Evolutionary conservation across 2,329 filamentous ascomycete genomes (phyloP), one percentile per base, ranked within the genome.

Genomic region (Chaetomium globosum): DNA sequence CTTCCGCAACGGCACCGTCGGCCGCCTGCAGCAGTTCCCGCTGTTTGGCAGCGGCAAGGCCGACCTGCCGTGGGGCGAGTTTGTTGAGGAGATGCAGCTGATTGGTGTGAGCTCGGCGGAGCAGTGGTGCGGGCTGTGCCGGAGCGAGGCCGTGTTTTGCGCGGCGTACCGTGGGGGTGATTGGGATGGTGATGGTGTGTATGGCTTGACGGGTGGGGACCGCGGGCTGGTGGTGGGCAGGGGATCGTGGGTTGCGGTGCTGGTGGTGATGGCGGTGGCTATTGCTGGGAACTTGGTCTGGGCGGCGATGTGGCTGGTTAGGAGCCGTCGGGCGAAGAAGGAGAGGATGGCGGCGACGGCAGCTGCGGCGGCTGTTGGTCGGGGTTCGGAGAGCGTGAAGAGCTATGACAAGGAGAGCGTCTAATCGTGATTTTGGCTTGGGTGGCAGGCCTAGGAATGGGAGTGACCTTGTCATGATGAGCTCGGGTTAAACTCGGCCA

Each of bases 51-150:
- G 84, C 66, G 73, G 73, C 6, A 78, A 83, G 64, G 78, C 80
- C 0, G 76, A 82, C 0, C 74, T 96, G 31, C 80, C 86, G 16
- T 97, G 91, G 89, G 77, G 75, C 13, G 85, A 87, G 19, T 96
- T 96, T 77, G 81, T 83, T 26, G 69, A 71, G 0, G 80, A 82
- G 69, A 89, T 94, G 80, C 52, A 63, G 60, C 12, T 30, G 28
- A 23, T 59, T 1, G 63, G n/a, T 0, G 61, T 70, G 2, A 75
- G 78, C 70, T 83, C 85, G 71, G 88, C 95, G 69, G 85, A 89
- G 54, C 77, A 86, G 62, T 96, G 92, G 92, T 97, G 92, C 79
- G 74, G 75, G 1, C 82, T 84, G 64, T 97, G 93, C 75, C 90
- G 90, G 5, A 92, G 91, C 78, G 84, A 82, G 0, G 89, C 86